These are phyloP conservation scores for Cladophialophora chaetospira DNA, from an alignment of 2,329 filamentous ascomycete species.

Conservation along the genomic window DNA sequence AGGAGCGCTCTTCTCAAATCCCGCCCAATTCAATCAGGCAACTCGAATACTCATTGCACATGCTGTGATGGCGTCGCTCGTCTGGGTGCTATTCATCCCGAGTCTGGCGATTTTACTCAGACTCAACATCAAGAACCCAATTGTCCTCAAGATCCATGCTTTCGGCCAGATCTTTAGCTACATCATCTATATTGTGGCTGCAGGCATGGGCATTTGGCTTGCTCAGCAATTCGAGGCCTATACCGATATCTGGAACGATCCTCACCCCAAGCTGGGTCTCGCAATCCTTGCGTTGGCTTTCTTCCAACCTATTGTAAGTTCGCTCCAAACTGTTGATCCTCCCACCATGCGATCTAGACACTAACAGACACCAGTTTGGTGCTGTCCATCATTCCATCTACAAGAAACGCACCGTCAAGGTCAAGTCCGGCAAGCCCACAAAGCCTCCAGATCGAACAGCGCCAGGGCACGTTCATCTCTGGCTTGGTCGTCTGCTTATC, in stretches of 20 bases:
- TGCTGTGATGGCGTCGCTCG: constrained; percentile 34
- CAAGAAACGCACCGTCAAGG: constrained; percentile 25
- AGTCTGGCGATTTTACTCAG: constrained; percentile 34
- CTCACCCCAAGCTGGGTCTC: constrained; percentile 37
- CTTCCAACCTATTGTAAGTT: constrained; percentile 35
- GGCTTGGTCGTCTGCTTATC: constrained; percentile 56
- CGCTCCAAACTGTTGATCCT: neutral
- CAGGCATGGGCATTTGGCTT: constrained; percentile 37
- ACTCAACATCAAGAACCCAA: constrained; percentile 29
- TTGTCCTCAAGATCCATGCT: constrained; percentile 34
- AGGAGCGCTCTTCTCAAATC: constrained; percentile 13
- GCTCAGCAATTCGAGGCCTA: constrained; percentile 32
- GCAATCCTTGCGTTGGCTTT: constrained; percentile 36
- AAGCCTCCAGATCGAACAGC: constrained; percentile 29
- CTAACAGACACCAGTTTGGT: constrained; percentile 27
- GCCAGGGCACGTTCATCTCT: constrained; percentile 48
- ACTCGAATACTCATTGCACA: constrained; percentile 32
- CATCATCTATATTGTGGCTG: constrained; percentile 36
- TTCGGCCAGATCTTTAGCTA: constrained; percentile 35
- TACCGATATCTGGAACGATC: constrained; percentile 30
- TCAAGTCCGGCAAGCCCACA: constrained; percentile 16
- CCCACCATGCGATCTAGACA: neutral
- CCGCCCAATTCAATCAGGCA: constrained; percentile 16
- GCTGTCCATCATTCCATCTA: constrained; percentile 36
- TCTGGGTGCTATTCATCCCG: constrained; percentile 37